Evolutionary conservation across 202 grass and related monocot species (phyloP).

Genomic region (Zoysia matrella): DNA sequence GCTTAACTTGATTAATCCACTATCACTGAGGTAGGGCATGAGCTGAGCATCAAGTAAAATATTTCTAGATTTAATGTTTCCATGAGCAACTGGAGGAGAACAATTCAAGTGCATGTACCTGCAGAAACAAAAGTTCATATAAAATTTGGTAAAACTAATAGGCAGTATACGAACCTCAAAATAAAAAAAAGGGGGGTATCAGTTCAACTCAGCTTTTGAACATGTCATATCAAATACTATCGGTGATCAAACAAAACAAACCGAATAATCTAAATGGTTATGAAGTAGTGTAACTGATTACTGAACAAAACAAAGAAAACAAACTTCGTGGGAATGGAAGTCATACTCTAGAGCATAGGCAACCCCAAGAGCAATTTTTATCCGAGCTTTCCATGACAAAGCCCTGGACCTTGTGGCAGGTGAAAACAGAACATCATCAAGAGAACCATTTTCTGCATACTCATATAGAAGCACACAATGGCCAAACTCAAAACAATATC

Average conservation of each 20-base stretch:
- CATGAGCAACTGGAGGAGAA: slow-evolving; percentile 84
- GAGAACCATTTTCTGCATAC: slow-evolving; percentile 78
- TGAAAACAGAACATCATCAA: slow-evolving; percentile 83
- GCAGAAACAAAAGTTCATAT: slow-evolving; percentile 26
- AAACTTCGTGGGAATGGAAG: slow-evolving; percentile 22
- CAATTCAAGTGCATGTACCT: slow-evolving; percentile 86
- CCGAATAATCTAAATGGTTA: neutral
- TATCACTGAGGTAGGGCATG: slow-evolving; percentile 84
- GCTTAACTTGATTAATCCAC: slow-evolving; percentile 71
- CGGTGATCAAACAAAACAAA: neutral
- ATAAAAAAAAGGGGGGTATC: neutral
- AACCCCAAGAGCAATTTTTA: slow-evolving; percentile 92
- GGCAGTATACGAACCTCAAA: slow-evolving; percentile 20
- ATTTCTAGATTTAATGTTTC: slow-evolving; percentile 90
- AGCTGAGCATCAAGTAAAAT: slow-evolving; percentile 93
- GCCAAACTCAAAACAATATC: slow-evolving; percentile 84
- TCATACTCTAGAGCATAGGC: slow-evolving; percentile 88
- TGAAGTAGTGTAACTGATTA: slow-evolving; percentile 11
- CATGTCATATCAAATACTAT: neutral
- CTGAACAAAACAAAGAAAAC: neutral
- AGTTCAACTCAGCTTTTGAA: slow-evolving; percentile 11
- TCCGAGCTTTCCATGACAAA: slow-evolving; percentile 92
- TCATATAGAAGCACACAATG: slow-evolving; percentile 74
- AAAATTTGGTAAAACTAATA: slow-evolving; percentile 20
- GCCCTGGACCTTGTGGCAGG: slow-evolving; percentile 56